phyloP scores from a whole-genome alignment of 176 grass and related monocot species.

The Oryza glaberrima region DNA sequence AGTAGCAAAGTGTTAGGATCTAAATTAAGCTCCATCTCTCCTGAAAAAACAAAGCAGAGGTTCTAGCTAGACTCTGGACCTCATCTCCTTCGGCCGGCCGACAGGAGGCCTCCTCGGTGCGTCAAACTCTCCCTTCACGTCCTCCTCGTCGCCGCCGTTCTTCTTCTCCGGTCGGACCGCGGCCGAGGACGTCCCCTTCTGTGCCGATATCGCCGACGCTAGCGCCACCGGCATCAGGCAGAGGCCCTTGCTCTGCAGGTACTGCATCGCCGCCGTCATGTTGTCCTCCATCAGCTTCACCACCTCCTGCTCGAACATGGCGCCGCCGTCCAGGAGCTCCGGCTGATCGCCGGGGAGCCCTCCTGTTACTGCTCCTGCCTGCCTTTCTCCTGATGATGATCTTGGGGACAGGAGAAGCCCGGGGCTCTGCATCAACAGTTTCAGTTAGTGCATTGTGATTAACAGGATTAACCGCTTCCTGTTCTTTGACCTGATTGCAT shows the following conservation, averaged over 20 bases:
- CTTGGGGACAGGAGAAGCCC: conserved; percentile 29
- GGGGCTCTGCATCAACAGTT: conserved; percentile 16
- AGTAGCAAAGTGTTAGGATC: conserved; percentile 9
- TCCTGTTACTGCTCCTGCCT: neutral
- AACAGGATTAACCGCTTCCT: neutral
- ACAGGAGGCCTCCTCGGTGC: neutral
- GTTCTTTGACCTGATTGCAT: neutral
- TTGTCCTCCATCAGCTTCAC: conserved; percentile 66
- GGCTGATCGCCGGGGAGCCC: neutral
- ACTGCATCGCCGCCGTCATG: conserved; percentile 79
- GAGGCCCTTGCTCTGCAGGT: conserved; percentile 74
- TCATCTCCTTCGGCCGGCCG: conserved; percentile 7
- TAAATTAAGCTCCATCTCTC: conserved; percentile 22
- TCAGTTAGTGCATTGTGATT: neutral
- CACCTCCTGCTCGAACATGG: conserved; percentile 59
- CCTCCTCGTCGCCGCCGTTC: neutral
- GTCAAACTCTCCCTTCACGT: neutral
- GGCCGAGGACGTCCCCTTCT: conserved; percentile 43
- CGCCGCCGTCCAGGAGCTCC: conserved; percentile 33
- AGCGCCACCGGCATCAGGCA: conserved; percentile 76
- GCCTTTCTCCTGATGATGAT: conserved; percentile 30
- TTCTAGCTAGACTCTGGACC: conserved; percentile 21
- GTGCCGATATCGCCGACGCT: conserved; percentile 56
- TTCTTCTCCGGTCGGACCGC: conserved; percentile 6
- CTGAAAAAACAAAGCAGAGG: neutral